Conservation (phyloP, 2,329 filamentous ascomycete genomes). For the Arthrinium puccinioides region DNA sequence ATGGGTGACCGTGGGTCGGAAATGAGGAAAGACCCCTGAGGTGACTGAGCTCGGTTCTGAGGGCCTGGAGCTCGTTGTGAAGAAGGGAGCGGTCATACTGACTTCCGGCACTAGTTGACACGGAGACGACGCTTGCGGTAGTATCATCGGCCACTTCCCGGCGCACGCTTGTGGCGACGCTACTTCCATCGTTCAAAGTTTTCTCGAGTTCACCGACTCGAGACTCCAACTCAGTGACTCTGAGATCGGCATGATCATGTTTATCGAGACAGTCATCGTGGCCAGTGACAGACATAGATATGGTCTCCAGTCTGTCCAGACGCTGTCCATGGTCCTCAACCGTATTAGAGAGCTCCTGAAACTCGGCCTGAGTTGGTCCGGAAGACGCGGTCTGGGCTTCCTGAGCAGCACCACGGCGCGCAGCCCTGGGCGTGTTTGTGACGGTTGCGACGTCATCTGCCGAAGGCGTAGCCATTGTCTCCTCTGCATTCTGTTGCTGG, state of each 20-base stretch:
- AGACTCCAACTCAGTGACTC: conserved; percentile 62
- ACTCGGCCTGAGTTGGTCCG: conserved; percentile 25
- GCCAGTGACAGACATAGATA: conserved; percentile 59
- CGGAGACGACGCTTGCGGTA: conserved; percentile 38
- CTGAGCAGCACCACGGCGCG: conserved; percentile 14
- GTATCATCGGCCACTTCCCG: conserved; percentile 33
- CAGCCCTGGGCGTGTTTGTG: conserved; percentile 23
- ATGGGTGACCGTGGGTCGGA: conserved; percentile 57
- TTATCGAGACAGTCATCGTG: conserved; percentile 64
- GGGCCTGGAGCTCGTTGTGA: conserved; percentile 38
- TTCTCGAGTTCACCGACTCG: conserved; percentile 54
- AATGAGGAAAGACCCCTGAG: conserved; percentile 41
- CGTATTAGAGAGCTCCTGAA: conserved; percentile 41
- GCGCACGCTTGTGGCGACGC: conserved; percentile 25
- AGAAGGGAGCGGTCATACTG: conserved; percentile 37
- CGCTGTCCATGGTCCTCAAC: conserved; percentile 56
- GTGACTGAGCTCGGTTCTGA: conserved; percentile 4
- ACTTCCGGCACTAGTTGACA: conserved; percentile 33
- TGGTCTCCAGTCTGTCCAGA: conserved; percentile 61
- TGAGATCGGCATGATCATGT: conserved; percentile 58
- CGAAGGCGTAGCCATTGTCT: conserved; percentile 12
- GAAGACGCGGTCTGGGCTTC: conserved; percentile 11
- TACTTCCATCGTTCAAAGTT: conserved; percentile 38
- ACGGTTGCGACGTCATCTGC: conserved; percentile 20
- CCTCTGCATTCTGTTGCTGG: conserved; percentile 12